Base-by-base conservation (phyloP, 1,139 yeast species). In the Yamadazyma blattariae region DNA sequence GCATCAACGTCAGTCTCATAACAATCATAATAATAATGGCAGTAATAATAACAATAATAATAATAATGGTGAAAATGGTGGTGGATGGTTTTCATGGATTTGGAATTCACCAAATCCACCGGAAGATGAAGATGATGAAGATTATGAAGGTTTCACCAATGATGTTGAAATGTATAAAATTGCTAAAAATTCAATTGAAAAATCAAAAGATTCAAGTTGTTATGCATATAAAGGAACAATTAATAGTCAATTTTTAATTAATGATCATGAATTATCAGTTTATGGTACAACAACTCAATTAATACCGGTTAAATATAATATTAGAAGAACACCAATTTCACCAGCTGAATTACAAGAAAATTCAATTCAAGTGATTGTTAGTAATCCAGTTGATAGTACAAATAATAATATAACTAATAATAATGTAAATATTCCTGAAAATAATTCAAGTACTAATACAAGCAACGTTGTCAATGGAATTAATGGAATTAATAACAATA, bases 341-440 rank as follows among this genome's bases (percentile, higher is more conserved):
- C 65, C 68, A 2, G 59, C 59, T 30, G 72, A 67, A 47, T 45
- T 54, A n/a, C 67, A 66, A 39, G 71, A 62, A 27, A 45, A 39
- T 25, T 31, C 45, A 5, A 36, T 46, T 3, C 47, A 40, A 32
- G 36, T 42, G 9, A 34, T 36, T 1, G 25, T 29, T 8, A 7
- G 35, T 14, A 33, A 22, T 16, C 21, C 12, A 4, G n/a, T n/a
- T n/a, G n/a, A n/a, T n/a, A n/a, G n/a, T n/a, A n/a, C n/a, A n/a
- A 27, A 22, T 12, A 12, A 33, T 14, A 25, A 23, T 25, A 21
- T 19, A 22, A 3, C 18, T 8, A 30, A 24, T 17, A 19, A 34
- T 14, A 9, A 20, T 10, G 5, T 30, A 12, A 15, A 23, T n/a
- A 8, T 30, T 14, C 19, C 5, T 5, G 7, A 5, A 17, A 5